Evolutionary conservation across 768 basidiomycete species (phyloP), one percentile per base, ranked within the genome.

Genomic region (Tricholoma terreum): DNA sequence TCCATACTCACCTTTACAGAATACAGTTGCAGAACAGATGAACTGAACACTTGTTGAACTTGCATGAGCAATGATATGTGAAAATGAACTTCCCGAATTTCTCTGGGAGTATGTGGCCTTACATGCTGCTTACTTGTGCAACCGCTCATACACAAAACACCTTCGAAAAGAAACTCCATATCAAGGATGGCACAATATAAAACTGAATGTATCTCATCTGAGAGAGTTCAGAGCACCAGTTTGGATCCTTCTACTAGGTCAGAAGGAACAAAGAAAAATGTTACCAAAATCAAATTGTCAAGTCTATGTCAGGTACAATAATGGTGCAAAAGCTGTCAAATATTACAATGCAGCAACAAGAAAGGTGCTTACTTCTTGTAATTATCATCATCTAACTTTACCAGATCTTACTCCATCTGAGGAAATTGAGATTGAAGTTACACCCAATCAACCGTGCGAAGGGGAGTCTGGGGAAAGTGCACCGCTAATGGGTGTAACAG

Each of bases 41-140:
- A 73, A 73, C 50, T 14, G 52, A 10, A 72, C 65, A 0, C 35
- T 71, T 0, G 17, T 65, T 0, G 59, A 69, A 24, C 30, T 69
- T 4, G 60, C 42, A 0, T 1, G 52, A 0, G 59, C 66, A 0
- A 73, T 71, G 69, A 9, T 73, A 0, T 19, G 63, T 0, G 61
- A 56, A 0, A 31, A 50, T 22, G 19, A 67, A 4, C 15, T 74
- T 0, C 72, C 69, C 3, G 43, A 58, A 10, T 58, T 38, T 15
- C 61, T 69, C 10, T 74, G 73, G 68, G 61, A 64, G 0, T 61
- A 69, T 11, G 70, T 66, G 0, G 54, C 66, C 4, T 9, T 5
- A 0, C 63, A 71, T 45, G 69, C 63, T 1, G 55, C 34, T 10
- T 71, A 71, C 38, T 35, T 73, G 2, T 35, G 56, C 4, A 73